Base-by-base conservation (phyloP, 139 green algal genomes). In the Pseudopediastrum boryanum region DNA sequence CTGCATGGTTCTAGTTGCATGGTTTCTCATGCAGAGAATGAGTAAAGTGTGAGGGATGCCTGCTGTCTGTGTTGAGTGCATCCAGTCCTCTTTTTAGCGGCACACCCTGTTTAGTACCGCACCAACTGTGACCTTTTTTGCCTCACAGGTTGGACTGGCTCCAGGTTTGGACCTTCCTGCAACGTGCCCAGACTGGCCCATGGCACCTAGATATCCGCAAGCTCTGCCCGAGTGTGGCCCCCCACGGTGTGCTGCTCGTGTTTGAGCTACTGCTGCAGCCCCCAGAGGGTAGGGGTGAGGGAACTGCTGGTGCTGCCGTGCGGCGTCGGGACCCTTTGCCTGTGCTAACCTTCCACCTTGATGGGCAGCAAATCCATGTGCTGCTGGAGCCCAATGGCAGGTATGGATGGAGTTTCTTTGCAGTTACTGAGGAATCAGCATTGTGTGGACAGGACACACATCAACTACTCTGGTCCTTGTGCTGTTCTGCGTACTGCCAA, bases 241-340 rank as follows among this genome's bases (percentile, higher is more conserved):
- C 74, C 16, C 48, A 81, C 46, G 74, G 74, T 19, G 74, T 81
- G 31, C 44, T 81, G 46, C 44, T 81, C 2, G 65, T 51, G 3
- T 74, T 81, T 31, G 74, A 81, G 74, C 59, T 81, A 36, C 74
- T 81, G 61, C 62, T 81, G 62, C 74, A 81, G 62, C 74, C 65
- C 46, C 61, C 74, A 19, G 61, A 62, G 25, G n/a, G n/a, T n/a
- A n/a, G n/a, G n/a, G n/a, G n/a, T n/a, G n/a, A n/a, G n/a, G n/a
- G n/a, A n/a, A n/a, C 54, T 70, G 5, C 33, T 12, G 16, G 13
- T 16, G 46, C 46, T 12, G 46, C 71, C 1, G 4, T 69, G 23
- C 39, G 59, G 10, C 66, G 62, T 46, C 29, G 25, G 12, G 74
- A 81, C 46, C 65, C 46, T 43, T 44, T 73, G 7, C 42, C 61